Percentiles rank a stretch among this genome's conserved stretches.
Evolutionary conservation across 495 filamentous ascomycete genomes (phyloP).

Genomic region (Talaromyces wortmannii): DNA sequence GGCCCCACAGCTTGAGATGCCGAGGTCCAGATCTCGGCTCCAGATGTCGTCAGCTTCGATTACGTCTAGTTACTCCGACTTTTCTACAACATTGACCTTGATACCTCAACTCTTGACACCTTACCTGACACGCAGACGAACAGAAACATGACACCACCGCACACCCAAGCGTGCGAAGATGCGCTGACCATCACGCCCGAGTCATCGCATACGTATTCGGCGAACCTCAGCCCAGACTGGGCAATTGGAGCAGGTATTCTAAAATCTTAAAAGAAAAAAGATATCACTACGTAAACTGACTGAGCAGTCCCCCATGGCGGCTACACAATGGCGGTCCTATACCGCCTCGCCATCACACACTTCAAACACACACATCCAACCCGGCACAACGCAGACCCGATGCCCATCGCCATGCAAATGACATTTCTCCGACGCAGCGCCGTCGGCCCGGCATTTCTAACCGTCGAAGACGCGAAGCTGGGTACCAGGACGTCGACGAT

Average conservation of each 20-base stretch:
- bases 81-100: not conserved
- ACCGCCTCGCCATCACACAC: conserved; percentile 53
- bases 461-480: conserved; percentile 65
- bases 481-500: conserved; percentile 63
- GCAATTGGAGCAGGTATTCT: conserved; percentile 48
- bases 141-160: conserved; percentile 1
- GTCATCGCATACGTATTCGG: conserved; percentile 49
- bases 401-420: conserved; percentile 55
- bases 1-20: not conserved
- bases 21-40: not conserved
- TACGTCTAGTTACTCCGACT: not conserved
- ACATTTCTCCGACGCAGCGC: conserved; percentile 66
- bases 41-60: not conserved
- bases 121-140: not conserved
- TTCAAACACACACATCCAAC: conserved; percentile 55
- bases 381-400: conserved; percentile 55
- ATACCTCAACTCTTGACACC: not conserved
- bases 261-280: conserved; percentile 1
- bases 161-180: conserved; percentile 31
- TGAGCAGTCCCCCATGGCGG: conserved; percentile 87
- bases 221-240: conserved; percentile 45
- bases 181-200: conserved; percentile 40
- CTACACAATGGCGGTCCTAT: conserved; percentile 60
- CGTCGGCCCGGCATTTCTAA: conserved; percentile 53
- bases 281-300: not conserved